phyloP scores from a whole-genome alignment of 2,329 filamentous ascomycete species.

The Xylaria digitata region DNA sequence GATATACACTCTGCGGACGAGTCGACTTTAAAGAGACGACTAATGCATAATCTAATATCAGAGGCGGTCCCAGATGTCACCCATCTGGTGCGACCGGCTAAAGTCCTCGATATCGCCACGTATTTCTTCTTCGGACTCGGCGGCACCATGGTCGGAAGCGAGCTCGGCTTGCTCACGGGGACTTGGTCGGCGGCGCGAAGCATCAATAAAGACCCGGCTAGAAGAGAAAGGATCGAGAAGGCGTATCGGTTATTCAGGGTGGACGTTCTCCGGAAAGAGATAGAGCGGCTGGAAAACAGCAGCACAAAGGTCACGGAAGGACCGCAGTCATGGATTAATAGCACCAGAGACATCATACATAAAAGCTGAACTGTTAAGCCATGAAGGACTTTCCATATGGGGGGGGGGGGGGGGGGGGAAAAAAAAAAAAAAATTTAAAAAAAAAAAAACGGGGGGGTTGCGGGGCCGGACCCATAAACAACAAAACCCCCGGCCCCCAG shows the following conservation, averaged over 20 bases:
- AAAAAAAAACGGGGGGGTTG: too few relatives aligned
- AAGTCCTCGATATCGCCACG: constrained; percentile 69
- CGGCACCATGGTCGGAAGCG: constrained; percentile 72
- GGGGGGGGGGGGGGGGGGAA: too few relatives aligned
- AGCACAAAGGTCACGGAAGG: neutral
- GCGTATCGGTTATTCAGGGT: constrained; percentile 72
- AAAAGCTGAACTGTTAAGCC: too few relatives aligned
- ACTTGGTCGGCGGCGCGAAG: constrained; percentile 63
- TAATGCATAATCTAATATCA: constrained; percentile 41
- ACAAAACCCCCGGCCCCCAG: too few relatives aligned
- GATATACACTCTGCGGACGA: neutral
- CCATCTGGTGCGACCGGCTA: constrained; percentile 65
- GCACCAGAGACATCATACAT: neutral
- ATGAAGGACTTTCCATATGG: neutral
- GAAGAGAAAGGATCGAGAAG: constrained; percentile 67
- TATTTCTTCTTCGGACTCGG: constrained; percentile 72
- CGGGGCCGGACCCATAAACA: too few relatives aligned
- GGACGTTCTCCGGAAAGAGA: constrained; percentile 71
- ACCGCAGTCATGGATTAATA: neutral
- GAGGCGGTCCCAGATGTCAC: constrained; percentile 72
- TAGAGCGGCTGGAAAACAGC: constrained; percentile 62
- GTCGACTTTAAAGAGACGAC: neutral
- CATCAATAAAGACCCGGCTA: constrained; percentile 65
- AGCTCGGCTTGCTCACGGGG: constrained; percentile 69
- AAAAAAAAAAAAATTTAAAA: too few relatives aligned